These are phyloP conservation scores for Phytophthora pinifolia DNA, from an alignment of 352 stramenopile species.

Conservation along the genomic window DNA sequence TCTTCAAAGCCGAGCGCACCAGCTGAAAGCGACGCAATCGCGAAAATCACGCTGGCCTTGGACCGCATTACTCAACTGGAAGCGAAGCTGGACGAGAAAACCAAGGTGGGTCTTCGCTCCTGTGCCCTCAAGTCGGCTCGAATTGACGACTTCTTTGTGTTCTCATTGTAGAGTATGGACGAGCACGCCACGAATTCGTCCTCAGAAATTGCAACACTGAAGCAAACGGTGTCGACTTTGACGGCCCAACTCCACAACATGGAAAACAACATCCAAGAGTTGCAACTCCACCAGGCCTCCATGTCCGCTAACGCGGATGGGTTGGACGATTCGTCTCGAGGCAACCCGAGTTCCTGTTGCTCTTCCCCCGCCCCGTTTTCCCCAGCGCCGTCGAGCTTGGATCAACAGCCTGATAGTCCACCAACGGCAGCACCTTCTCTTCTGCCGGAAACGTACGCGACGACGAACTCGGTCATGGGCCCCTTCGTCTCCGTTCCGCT, in stretches of 20 bases:
- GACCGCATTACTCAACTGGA: constrained; percentile 47
- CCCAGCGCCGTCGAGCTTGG: constrained; percentile 34
- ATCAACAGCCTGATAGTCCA: constrained; percentile 26
- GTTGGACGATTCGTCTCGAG: constrained; percentile 27
- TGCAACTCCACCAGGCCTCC: constrained; percentile 37
- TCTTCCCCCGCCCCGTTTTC: constrained; percentile 38
- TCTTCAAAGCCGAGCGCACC: not conserved
- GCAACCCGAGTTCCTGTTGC: constrained; percentile 30
- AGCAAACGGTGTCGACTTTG: constrained; percentile 50
- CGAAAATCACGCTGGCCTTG: constrained; percentile 31
- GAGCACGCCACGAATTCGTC: constrained; percentile 32
- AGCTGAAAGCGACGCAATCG: constrained; percentile 10
- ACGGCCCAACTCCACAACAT: constrained; percentile 41
- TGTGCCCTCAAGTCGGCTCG: too few relatives aligned
- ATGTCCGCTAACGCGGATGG: constrained; percentile 10
- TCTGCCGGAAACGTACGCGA: constrained; percentile 40
- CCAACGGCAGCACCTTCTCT: constrained; percentile 27
- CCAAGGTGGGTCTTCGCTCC: constrained; percentile 50
- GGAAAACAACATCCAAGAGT: constrained; percentile 45
- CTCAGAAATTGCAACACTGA: constrained; percentile 39
- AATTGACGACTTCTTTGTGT: not conserved
- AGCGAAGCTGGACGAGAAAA: constrained; percentile 41
- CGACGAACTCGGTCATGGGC: constrained; percentile 55
- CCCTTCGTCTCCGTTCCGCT: constrained; percentile 85
- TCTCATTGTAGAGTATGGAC: constrained; percentile 41